phyloP scores from a whole-genome alignment of 2,329 filamentous ascomycete genomes.

The Fusarium chaquense region DNA sequence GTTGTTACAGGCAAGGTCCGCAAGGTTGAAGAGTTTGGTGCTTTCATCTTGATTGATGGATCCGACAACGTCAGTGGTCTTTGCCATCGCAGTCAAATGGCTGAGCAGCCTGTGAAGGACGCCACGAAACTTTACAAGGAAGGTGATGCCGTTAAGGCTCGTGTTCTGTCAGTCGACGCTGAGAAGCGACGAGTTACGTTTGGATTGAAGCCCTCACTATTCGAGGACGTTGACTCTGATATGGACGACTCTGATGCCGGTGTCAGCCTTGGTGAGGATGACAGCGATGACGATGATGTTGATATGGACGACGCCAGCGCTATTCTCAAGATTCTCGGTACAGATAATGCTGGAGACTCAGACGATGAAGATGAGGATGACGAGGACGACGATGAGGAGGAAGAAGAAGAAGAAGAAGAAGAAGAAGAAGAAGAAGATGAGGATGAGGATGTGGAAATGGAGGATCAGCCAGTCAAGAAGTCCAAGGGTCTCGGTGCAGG shows the following conservation, averaged over 20 bases:
- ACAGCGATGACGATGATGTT: conserved; percentile 64
- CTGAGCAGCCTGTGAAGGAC: conserved; percentile 83
- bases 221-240: conserved; percentile 72
- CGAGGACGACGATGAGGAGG: conserved; percentile 57
- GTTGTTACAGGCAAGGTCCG: conserved; percentile 89
- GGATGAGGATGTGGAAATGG: conserved; percentile 55
- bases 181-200: conserved; percentile 86
- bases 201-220: conserved; percentile 92
- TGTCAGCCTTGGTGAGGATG: conserved; percentile 61
- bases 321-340: conserved; percentile 59
- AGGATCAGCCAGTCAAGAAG: conserved; percentile 54
- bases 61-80: conserved; percentile 91
- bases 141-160: conserved; percentile 93
- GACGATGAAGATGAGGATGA: conserved; percentile 50
- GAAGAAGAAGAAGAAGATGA: conserved; percentile 54
- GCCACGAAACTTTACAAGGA: conserved; percentile 90
- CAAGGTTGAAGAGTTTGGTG: conserved; percentile 94
- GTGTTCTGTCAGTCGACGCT: conserved; percentile 81
- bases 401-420: conserved; percentile 56
- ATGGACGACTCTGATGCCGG: conserved; percentile 63
- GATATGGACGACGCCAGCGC: conserved; percentile 61
- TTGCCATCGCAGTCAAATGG: conserved; percentile 93
- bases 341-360: conserved; percentile 59
- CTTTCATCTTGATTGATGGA: conserved; percentile 90
- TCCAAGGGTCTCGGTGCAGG: conserved; percentile 58